These are phyloP conservation scores for Tetrahymena elliotti DNA, from an alignment of 73 alveolate genomes.

Conservation along the genomic window DNA sequence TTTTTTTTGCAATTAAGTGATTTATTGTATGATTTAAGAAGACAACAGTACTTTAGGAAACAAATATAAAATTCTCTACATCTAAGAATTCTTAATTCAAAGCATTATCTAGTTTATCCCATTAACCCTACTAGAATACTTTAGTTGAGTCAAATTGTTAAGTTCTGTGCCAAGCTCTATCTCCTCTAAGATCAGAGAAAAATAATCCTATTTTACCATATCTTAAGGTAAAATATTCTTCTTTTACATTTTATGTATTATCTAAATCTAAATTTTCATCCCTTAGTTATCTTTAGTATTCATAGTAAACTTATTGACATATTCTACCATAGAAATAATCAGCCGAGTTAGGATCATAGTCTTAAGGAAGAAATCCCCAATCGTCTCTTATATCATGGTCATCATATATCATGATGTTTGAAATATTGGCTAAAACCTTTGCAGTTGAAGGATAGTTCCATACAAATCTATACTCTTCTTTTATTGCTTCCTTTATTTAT, in stretches of 20 bases:
- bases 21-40: background rate
- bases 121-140: background rate
- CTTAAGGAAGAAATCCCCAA: background rate
- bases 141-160: background rate
- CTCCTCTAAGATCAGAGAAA: background rate
- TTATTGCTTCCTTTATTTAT: background rate
- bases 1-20: background rate
- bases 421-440: background rate
- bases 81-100: background rate
- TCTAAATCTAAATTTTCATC: background rate
- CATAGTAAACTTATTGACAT: background rate
- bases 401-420: background rate
- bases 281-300: background rate
- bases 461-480: background rate
- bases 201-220: background rate
- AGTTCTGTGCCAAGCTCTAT: background rate
- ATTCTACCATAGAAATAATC: background rate
- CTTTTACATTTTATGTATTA: background rate
- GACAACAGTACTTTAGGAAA: background rate
- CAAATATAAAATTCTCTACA: background rate
- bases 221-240: background rate
- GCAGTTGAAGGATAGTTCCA: background rate
- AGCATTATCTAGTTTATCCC: background rate
- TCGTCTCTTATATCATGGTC: slow-evolving; percentile 3
- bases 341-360: background rate